Percentiles rank a stretch among this genome's conserved stretches.
These are phyloP conservation scores for Candida chilensis DNA, from an alignment of 805 yeast genomes.

Conservation along the genomic window DNA sequence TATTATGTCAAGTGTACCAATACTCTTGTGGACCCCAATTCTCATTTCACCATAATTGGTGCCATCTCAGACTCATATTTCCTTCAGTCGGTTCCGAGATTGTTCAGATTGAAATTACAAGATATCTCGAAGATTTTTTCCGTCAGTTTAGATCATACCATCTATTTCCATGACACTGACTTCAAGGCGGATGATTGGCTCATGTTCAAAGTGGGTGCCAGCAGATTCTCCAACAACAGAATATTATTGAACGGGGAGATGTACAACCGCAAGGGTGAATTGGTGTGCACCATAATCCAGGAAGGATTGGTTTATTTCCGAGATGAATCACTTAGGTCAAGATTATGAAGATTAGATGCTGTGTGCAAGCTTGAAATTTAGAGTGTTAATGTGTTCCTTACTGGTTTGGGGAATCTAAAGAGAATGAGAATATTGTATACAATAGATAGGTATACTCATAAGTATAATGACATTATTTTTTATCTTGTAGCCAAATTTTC, in stretches of 20 bases:
- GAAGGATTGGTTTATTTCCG: constrained; percentile 43
- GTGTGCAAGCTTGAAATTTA: no score
- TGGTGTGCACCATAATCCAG: constrained; percentile 55
- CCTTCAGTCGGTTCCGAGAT: constrained; percentile 41
- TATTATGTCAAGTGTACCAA: constrained; percentile 6
- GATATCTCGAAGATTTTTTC: constrained; percentile 39
- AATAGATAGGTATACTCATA: no score
- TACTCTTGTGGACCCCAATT: constrained; percentile 5
- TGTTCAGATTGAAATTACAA: constrained; percentile 33
- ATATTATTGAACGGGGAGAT: constrained; percentile 51
- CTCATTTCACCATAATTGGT: constrained; percentile 46
- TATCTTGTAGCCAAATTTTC: no score
- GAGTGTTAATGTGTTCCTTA: no score
- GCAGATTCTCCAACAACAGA: constrained; percentile 42
- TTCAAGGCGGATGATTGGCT: constrained; percentile 43
- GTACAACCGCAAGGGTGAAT: constrained; percentile 35
- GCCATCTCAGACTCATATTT: constrained; percentile 51
- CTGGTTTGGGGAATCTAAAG: no score
- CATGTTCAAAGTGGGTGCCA: constrained; percentile 35
- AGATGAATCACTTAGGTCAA: no score
- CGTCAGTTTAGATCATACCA: constrained; percentile 57
- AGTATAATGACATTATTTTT: no score
- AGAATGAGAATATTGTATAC: no score
- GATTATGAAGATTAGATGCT: no score
- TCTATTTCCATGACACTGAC: constrained; percentile 54